These are phyloP conservation scores for Eimeria necatrix DNA, from an alignment of 169 alveolate species.

Conservation along the genomic window DNA sequence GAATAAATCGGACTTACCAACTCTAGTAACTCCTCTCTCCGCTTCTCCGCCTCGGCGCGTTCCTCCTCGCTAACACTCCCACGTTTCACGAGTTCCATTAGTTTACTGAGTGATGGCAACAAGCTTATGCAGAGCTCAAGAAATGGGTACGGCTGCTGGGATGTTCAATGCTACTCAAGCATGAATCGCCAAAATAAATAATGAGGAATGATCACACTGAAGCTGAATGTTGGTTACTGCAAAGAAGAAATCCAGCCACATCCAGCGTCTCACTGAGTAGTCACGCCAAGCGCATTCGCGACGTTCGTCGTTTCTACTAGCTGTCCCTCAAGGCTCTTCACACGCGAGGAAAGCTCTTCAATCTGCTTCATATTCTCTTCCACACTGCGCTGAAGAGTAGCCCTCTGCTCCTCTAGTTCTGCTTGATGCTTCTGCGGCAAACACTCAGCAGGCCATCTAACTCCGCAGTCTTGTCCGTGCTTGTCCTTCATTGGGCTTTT, in stretches of 20 bases:
- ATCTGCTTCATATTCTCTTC: constrained; percentile 45
- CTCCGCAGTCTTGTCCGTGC: background rate
- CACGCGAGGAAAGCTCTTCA: constrained; percentile 53
- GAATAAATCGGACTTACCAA: constrained; percentile 24
- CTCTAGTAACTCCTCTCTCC: background rate
- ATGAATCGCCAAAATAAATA: no score
- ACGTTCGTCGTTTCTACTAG: constrained; percentile 27
- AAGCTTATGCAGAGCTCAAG: no score
- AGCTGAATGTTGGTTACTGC: no score
- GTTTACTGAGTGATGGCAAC: background rate
- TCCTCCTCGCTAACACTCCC: constrained; percentile 2
- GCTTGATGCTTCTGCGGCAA: constrained; percentile 24
- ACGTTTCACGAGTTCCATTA: constrained; percentile 18
- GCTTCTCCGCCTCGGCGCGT: constrained; percentile 56
- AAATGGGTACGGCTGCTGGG: no score
- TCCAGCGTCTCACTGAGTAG: background rate
- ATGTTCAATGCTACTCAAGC: no score
- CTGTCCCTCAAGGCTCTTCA: constrained; percentile 53
- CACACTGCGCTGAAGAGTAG: constrained; percentile 23
- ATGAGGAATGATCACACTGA: no score
- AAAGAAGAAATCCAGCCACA: no score
- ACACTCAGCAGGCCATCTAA: background rate
- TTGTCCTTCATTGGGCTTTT: background rate
- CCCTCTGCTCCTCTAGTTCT: constrained; percentile 38
- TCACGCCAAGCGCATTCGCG: constrained; percentile 42